Conservation (phyloP, 331 rosid genomes). For the Acacia pycnantha region DNA sequence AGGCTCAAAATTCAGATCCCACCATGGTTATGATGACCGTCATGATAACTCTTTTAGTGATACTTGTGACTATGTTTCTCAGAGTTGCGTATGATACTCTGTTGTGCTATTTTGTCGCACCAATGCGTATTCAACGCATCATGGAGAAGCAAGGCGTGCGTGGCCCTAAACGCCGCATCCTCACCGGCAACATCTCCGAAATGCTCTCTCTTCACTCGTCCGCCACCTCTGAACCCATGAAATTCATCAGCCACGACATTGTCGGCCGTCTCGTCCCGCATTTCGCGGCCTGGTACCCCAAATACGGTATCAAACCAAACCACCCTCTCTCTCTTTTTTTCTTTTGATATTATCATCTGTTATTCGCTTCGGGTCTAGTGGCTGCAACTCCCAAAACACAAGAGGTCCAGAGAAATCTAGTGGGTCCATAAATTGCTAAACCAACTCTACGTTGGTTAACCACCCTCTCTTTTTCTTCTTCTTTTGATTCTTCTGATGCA, state of each 20-base stretch:
- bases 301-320: conserved; percentile 46
- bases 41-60: conserved; percentile 33
- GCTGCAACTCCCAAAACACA: too few relatives aligned
- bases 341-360: too few relatives aligned
- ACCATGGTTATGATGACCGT: conserved; percentile 47
- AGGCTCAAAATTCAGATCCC: neutral
- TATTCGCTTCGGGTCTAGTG: too few relatives aligned
- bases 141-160: conserved; percentile 92
- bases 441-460: too few relatives aligned
- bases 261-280: conserved; percentile 89
- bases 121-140: conserved; percentile 63
- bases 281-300: conserved; percentile 71
- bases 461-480: neutral
- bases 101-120: conserved; percentile 62
- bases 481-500: neutral
- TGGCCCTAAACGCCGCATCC: conserved; percentile 80
- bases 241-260: conserved; percentile 69
- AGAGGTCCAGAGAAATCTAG: too few relatives aligned
- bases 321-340: neutral
- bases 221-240: conserved; percentile 74
- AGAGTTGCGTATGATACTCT: conserved; percentile 49
- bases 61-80: conserved; percentile 36
- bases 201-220: conserved; percentile 71
- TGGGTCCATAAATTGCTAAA: too few relatives aligned
- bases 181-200: conserved; percentile 82